These are phyloP conservation scores for Apiospora koreana DNA, from an alignment of 2,329 filamentous ascomycete species.

Conservation along the genomic window DNA sequence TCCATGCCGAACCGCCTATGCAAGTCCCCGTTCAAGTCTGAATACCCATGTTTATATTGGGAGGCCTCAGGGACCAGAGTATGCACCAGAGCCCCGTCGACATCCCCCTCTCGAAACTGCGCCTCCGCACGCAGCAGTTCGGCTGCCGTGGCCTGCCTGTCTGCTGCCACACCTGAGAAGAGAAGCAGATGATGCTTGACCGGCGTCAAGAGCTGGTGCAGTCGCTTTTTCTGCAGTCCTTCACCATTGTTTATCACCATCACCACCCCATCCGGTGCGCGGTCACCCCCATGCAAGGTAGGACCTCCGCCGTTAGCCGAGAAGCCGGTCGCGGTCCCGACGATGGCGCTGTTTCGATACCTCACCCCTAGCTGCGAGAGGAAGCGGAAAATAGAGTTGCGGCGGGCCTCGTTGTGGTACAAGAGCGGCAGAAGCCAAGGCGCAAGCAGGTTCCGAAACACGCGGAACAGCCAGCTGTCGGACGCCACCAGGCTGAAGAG, in stretches of 20 bases:
- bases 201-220: conserved; percentile 25
- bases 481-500: conserved; percentile 40
- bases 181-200: conserved; percentile 27
- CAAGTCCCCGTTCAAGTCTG: conserved; percentile 24
- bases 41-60: conserved; percentile 16
- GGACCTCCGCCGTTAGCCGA: conserved; percentile 23
- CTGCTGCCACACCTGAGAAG: conserved; percentile 25
- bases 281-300: conserved; percentile 45
- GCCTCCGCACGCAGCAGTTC: conserved; percentile 20
- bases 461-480: conserved; percentile 34
- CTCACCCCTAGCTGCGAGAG: conserved; percentile 43
- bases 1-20: conserved; percentile 28
- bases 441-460: conserved; percentile 40
- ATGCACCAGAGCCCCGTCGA: conserved; percentile 19
- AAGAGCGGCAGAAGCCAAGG: conserved; percentile 40
- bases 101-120: conserved; percentile 17
- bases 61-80: conserved; percentile 20
- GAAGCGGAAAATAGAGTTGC: conserved; percentile 32
- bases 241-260: conserved; percentile 17
- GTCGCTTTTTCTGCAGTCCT: conserved; percentile 21
- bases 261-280: conserved; percentile 41
- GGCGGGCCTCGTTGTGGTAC: conserved; percentile 22
- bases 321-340: conserved; percentile 32
- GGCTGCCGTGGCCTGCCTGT: conserved; percentile 14
- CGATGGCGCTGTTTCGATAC: conserved; percentile 42